Percentiles rank a stretch among this genome's conserved stretches.
phyloP scores from a whole-genome alignment of 2,329 filamentous ascomycete species.

The Botrytis pseudocinerea region DNA sequence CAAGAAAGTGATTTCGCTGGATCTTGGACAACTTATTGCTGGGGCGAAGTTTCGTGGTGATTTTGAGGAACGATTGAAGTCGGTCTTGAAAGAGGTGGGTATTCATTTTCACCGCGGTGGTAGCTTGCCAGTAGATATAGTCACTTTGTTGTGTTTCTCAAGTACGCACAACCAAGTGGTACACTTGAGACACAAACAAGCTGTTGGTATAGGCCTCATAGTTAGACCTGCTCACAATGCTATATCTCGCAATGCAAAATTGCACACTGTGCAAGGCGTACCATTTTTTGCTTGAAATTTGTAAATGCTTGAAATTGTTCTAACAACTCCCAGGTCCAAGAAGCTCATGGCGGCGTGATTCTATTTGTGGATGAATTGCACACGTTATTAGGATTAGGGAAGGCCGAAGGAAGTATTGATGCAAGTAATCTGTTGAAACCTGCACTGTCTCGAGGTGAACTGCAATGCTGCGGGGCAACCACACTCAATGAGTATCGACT shows the following conservation, averaged over 20 bases:
- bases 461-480: constrained; percentile 86
- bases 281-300: constrained; percentile 1
- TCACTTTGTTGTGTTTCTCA: neutral
- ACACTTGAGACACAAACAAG: neutral
- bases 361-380: constrained; percentile 96
- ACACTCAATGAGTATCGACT: constrained; percentile 88
- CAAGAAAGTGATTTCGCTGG: constrained; percentile 83
- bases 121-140: neutral
- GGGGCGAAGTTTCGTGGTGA: constrained; percentile 95
- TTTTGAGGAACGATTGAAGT: constrained; percentile 92
- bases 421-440: constrained; percentile 94
- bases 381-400: constrained; percentile 85
- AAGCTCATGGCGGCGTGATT: constrained; percentile 86
- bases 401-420: constrained; percentile 94
- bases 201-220: neutral
- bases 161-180: constrained; percentile 16
- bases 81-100: constrained; percentile 75
- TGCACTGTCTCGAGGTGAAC: constrained; percentile 84
- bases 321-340: constrained; percentile 49
- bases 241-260: constrained; percentile 8
- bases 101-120: constrained; percentile 1
- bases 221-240: constrained; percentile 15
- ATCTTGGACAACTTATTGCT: constrained; percentile 89
- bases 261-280: neutral
- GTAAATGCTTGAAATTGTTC: neutral